Evolutionary conservation across 805 yeast species (phyloP), one percentile per base, ranked within the genome.

Genomic region (Wickerhamiella siamensis): DNA sequence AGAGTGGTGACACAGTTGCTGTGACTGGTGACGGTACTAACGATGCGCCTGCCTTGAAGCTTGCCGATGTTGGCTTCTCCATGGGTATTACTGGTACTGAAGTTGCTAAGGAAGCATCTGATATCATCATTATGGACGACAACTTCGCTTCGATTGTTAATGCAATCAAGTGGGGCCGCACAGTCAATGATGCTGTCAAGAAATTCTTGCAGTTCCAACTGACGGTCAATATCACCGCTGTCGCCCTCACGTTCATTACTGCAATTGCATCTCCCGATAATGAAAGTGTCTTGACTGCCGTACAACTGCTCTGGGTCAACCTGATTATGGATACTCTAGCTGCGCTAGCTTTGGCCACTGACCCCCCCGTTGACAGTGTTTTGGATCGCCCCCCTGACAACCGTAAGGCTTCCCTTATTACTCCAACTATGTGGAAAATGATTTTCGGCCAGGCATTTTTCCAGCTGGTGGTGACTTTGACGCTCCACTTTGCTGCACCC

Each of bases 1-100:
- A 70, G 31, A 69, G 76, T 56, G 94, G 93, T 19, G 96, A 91
- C 56, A 94, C 88, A 29, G 98, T 91, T 39, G 98, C 98, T 1
- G 97, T 88, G 29, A 91, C 99, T 31, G 99, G 98, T 57, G 99
- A 91, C 60, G 99, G 99, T 62, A 88, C 97, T 6, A 91, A 91
- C 60, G 99, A 91, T 69, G 98, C 97, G 0, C 96, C 96, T 14
- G 97, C 98, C 3, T 71, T 91, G 56, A 84, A 88, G 56, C 69
- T 87, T 45, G 99, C 98, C 0, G 97, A 91, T 63, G 94, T 91
- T 44, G 99, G 99, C 2, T 88, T 91, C 57, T 83, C 97, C 2
- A 91, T 91, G 99, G 99, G 99, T 50, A 83, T 87, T 46, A 72
- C 94, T 6, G 99, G 99, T 50, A 91, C 98, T 2, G 99, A 91